Percentiles rank a stretch among this genome's conserved stretches.
Evolutionary conservation across 768 basidiomycete genomes (phyloP).

Genomic region (Lyophyllum decastes): DNA sequence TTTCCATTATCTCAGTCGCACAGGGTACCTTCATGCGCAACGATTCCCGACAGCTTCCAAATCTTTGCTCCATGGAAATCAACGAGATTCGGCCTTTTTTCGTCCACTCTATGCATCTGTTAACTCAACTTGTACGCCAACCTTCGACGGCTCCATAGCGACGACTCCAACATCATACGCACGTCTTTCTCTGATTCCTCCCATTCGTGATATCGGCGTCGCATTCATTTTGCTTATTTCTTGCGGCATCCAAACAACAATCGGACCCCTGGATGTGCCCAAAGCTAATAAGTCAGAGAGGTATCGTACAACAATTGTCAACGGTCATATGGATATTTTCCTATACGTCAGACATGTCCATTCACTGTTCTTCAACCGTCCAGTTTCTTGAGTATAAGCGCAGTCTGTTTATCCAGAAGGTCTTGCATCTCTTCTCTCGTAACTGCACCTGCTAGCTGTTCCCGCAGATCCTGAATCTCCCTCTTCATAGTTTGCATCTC

Average conservation of each 20-base stretch:
- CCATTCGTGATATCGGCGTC: not conserved
- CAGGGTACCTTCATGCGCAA: not conserved
- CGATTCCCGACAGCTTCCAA: conserved; percentile 60
- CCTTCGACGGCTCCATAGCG: conserved; percentile 20
- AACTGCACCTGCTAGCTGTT: conserved; percentile 37
- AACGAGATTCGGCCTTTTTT: conserved; percentile 94
- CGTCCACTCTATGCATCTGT: conserved; percentile 73
- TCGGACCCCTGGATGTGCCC: not conserved
- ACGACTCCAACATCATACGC: not conserved
- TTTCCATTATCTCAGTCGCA: conserved; percentile 7
- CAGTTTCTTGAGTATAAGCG: conserved; percentile 37
- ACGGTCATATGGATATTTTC: not conserved
- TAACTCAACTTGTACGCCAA: conserved; percentile 55
- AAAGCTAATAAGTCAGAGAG: not conserved
- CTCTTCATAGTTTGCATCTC: not conserved
- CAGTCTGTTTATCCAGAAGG: not conserved
- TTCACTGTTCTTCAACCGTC: conserved; percentile 13
- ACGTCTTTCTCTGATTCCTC: not conserved
- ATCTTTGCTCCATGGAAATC: conserved; percentile 89
- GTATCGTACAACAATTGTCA: not conserved
- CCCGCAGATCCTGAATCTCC: conserved; percentile 57
- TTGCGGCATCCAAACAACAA: not conserved
- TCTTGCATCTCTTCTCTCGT: conserved; percentile 28
- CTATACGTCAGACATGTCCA: not conserved
- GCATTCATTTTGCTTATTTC: no score